Conservation (phyloP, 1,139 yeast species). For the Hanseniaspora gamundiae region DNA sequence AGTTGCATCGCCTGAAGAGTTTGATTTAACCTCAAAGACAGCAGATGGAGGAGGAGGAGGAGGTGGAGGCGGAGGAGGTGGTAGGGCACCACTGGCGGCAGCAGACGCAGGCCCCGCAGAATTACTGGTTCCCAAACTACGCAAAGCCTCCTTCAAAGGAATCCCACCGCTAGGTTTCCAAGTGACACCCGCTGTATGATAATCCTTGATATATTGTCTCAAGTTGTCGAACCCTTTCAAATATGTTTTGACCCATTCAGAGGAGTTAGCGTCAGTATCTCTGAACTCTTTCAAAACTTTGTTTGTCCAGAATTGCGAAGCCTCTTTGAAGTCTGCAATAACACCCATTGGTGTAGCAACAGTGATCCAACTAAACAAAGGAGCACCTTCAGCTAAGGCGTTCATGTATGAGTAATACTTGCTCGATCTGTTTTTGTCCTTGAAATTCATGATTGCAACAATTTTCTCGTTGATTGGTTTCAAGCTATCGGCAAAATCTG, state of each 20-base stretch:
- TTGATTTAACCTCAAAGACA: constrained; percentile 36
- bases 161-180: constrained; percentile 55
- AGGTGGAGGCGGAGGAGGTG: constrained; percentile 36
- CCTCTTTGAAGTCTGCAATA: constrained; percentile 76
- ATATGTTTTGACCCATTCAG: constrained; percentile 70
- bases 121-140: constrained; percentile 19
- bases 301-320: constrained; percentile 90
- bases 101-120: constrained; percentile 19
- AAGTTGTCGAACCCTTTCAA: constrained; percentile 54
- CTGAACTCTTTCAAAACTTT: constrained; percentile 74
- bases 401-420: constrained; percentile 59
- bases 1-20: constrained; percentile 23
- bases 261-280: constrained; percentile 54
- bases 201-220: constrained; percentile 59
- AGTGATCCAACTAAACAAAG: constrained; percentile 85
- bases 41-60: constrained; percentile 72
- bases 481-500: constrained; percentile 44
- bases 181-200: constrained; percentile 68
- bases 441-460: constrained; percentile 44
- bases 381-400: constrained; percentile 79
- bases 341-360: constrained; percentile 54
- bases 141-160: constrained; percentile 35
- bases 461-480: constrained; percentile 57
- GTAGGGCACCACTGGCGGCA: constrained; percentile 23
- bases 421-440: constrained; percentile 65